phyloP scores from a whole-genome alignment of 1,284 basidiomycete species.

The Sphaerobolus stellatus region DNA sequence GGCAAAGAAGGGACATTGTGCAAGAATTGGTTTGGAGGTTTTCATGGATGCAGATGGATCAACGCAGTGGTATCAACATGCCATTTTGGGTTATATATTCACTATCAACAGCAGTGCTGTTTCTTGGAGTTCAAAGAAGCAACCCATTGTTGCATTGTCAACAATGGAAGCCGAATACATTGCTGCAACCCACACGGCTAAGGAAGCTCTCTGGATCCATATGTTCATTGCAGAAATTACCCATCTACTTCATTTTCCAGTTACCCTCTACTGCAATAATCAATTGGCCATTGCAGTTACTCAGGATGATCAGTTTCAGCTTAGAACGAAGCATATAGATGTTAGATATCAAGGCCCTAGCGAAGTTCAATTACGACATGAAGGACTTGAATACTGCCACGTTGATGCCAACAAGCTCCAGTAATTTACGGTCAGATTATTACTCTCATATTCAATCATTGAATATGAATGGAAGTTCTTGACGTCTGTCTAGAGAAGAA shows the following conservation, averaged over 20 bases:
- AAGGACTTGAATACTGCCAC: too few relatives aligned
- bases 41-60: slow-evolving; percentile 15
- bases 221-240: slow-evolving; percentile 18
- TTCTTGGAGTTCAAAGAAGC: slow-evolving; percentile 18
- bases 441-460: too few relatives aligned
- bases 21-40: neutral
- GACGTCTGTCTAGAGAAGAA: too few relatives aligned
- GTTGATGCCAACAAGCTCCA: too few relatives aligned
- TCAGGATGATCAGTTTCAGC: slow-evolving; percentile 26
- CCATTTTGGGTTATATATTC: slow-evolving; percentile 28
- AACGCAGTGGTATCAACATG: slow-evolving; percentile 23
- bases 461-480: too few relatives aligned
- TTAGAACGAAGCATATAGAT: slow-evolving; percentile 34
- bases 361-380: too few relatives aligned
- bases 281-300: slow-evolving; percentile 24
- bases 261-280: slow-evolving; percentile 27
- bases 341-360: slow-evolving; percentile 25
- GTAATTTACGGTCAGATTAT: too few relatives aligned
- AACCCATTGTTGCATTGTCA: slow-evolving; percentile 16
- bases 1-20: neutral
- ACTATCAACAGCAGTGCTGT: slow-evolving; percentile 24
- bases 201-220: slow-evolving; percentile 25
- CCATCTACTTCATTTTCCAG: slow-evolving; percentile 5
- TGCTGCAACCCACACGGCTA: slow-evolving; percentile 17
- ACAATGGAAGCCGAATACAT: slow-evolving; percentile 16